phyloP scores from a whole-genome alignment of 208 protist genomes.

The Acanthamoeba castellanii region DNA sequence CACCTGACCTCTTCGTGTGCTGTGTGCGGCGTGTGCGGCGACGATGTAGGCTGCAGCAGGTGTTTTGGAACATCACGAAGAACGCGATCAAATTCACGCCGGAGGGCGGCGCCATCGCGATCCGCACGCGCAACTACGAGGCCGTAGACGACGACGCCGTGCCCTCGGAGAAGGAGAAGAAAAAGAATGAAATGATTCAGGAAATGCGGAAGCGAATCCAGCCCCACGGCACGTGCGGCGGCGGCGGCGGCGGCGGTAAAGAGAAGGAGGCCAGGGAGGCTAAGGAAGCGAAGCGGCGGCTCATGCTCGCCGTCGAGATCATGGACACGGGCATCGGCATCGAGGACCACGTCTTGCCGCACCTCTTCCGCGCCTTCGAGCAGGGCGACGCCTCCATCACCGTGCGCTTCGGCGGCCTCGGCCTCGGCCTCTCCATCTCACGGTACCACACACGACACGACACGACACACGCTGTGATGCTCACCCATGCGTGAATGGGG shows the following conservation, averaged over 20 bases:
- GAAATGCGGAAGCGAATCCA: neutral
- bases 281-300: neutral
- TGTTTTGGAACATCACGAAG: constrained; percentile 52
- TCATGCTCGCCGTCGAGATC: constrained; percentile 31
- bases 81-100: constrained; percentile 71
- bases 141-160: neutral
- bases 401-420: constrained; percentile 18
- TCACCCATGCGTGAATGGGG: neutral
- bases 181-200: constrained; percentile 9
- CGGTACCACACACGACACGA: neutral
- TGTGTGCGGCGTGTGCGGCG: neutral
- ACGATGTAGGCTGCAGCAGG: neutral
- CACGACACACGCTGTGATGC: neutral
- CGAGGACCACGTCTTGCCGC: neutral
- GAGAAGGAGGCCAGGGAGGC: neutral
- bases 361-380: constrained; percentile 32
- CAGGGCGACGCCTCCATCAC: constrained; percentile 64
- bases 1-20: too few species aligned
- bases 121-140: constrained; percentile 32
- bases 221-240: neutral
- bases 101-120: neutral
- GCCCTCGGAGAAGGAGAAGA: constrained; percentile 18
- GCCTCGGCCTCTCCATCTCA: constrained; percentile 38
- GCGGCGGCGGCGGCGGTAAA: neutral
- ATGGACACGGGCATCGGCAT: constrained; percentile 56